Base-by-base conservation (phyloP, 345 rosid genomes). In the Moricandia arvensis region DNA sequence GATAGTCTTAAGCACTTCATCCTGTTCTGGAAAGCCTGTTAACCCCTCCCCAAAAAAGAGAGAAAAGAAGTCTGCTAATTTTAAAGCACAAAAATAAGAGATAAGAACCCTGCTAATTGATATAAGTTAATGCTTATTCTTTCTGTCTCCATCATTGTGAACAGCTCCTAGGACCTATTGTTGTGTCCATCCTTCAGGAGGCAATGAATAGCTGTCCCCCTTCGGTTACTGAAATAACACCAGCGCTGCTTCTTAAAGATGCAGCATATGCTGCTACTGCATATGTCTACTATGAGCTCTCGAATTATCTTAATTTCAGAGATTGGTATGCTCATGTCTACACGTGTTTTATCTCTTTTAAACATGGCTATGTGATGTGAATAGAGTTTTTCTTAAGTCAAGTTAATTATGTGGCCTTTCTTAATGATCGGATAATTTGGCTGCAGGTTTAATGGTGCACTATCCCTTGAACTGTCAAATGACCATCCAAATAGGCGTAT, bases 251-350 rank as follows among this genome's bases (percentile, higher is more conserved):
- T 80, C 97, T 90, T 26, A 94, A 94, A 82, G 97, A 94, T 79
- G 99, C 97, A 62, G 97, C 96, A 41, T 94, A 90, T 81, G 97
- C 91, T 79, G 99, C 97, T 73, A 91, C 97, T 74, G 97, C 99
- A 69, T 95, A 90, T 81, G 93, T 95, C 72, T 95, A 95, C 79
- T 95, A 95, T 85, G 99, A 95, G 87, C 93, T 95, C 75, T 95
- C 99, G 26, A 95, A 90, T 80, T 95, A 89, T 81, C 81, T 95
- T 62, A 90, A 85, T 86, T 95, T 95, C 85, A 87, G 85, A 83
- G 97, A 92, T 80, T 95, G 99, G 99, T 95, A 79, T 63, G 71
- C 72, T 54, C 30, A 45, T 71, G 67, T 74, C 57, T 7, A 65
- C 17, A 26, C 41, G 53, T 59, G 58, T 60, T 67, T 15, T 29